Conservation (phyloP, 2,329 filamentous ascomycete genomes). For the Pseudonectria foliicola region DNA sequence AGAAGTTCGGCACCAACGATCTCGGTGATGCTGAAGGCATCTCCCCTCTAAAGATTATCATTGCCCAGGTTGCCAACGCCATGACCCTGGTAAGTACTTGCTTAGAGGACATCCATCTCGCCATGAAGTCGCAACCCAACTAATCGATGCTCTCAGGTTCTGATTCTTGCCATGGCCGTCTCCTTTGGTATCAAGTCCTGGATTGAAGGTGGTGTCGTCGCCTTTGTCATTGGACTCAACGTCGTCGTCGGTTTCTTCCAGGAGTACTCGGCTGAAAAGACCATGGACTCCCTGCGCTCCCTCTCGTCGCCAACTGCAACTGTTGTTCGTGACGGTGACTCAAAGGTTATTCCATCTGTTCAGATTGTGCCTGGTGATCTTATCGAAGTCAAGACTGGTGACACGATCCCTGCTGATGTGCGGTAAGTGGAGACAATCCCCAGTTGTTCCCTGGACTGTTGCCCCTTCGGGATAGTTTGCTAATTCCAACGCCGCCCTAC, state of each 20-base stretch:
- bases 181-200: conserved; percentile 43
- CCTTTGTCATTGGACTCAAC: conserved; percentile 47
- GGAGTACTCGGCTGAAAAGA: conserved; percentile 41
- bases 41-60: conserved; percentile 48
- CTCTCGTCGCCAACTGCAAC: conserved; percentile 38
- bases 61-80: conserved; percentile 50
- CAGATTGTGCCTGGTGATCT: conserved; percentile 53
- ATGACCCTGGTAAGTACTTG: conserved; percentile 45
- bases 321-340: conserved; percentile 35
- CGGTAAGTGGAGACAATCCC: conserved; percentile 29
- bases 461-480: too few relatives aligned
- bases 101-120: neutral
- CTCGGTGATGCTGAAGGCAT: conserved; percentile 42
- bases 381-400: conserved; percentile 46
- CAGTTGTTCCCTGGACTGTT: conserved; percentile 48
- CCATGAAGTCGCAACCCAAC: neutral
- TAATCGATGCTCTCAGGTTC: conserved; percentile 23
- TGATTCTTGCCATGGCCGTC: conserved; percentile 53
- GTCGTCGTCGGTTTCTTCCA: conserved; percentile 45
- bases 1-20: conserved; percentile 52
- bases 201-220: conserved; percentile 43
- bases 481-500: conserved; percentile 3
- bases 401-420: conserved; percentile 56
- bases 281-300: conserved; percentile 40
- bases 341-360: conserved; percentile 30